Percentiles rank a stretch among this genome's conserved stretches.
phyloP scores from a whole-genome alignment of 768 basidiomycete genomes.

The Termitomyces sp. region DNA sequence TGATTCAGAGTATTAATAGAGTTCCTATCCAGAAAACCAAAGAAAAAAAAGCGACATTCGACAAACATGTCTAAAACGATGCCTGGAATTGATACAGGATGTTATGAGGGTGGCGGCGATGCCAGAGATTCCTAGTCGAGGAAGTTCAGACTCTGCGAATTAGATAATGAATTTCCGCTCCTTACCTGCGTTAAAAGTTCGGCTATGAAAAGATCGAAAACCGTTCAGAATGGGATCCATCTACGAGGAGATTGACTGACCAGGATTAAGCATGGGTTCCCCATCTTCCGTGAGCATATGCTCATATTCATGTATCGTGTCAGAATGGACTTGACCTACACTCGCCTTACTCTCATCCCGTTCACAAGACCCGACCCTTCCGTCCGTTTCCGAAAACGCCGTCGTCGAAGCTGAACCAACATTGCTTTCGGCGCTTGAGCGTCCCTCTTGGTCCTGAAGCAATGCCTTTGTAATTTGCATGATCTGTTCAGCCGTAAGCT shows the following conservation, averaged over 20 bases:
- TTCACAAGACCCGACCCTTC: neutral
- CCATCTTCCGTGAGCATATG: slow-evolving; percentile 60
- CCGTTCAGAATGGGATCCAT: slow-evolving; percentile 3
- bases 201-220: slow-evolving; percentile 25
- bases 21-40: slow-evolving; percentile 4
- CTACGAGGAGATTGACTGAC: slow-evolving; percentile 28
- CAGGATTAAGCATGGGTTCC: slow-evolving; percentile 64
- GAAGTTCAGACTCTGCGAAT: slow-evolving; percentile 10
- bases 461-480: slow-evolving; percentile 26
- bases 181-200: slow-evolving; percentile 60
- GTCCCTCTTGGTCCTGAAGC: slow-evolving; percentile 27
- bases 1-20: neutral
- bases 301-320: slow-evolving; percentile 27
- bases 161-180: slow-evolving; percentile 1
- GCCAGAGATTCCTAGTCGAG: slow-evolving; percentile 53
- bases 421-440: slow-evolving; percentile 19
- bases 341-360: neutral
- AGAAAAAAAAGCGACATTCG: neutral
- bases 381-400: slow-evolving; percentile 6
- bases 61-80: slow-evolving; percentile 2
- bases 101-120: slow-evolving; percentile 57
- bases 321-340: neutral
- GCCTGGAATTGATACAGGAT: neutral
- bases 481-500: slow-evolving; percentile 20
- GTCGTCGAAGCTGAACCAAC: slow-evolving; percentile 8